A percentile compares a stretch with the other conserved stretches of the same genome.
phyloP scores from a whole-genome alignment of 192 early-diverging fungal genomes.

The Thoreauomyces humboldtii region DNA sequence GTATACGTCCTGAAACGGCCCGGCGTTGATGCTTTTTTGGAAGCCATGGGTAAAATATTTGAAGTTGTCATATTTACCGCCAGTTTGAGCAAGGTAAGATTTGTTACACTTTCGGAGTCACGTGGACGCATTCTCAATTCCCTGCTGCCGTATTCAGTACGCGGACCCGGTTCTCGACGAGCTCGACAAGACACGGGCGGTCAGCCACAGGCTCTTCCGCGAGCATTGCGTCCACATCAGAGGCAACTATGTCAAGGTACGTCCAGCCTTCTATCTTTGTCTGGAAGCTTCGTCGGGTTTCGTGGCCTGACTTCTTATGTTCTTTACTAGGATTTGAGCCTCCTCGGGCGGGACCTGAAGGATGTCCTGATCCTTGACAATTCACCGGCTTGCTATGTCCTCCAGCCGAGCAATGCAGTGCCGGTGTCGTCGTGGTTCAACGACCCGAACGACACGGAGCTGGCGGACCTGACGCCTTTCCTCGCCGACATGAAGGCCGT shows the following conservation, averaged over 20 bases:
- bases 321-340: slow-evolving; percentile 84
- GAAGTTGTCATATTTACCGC: slow-evolving; percentile 97
- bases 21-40: slow-evolving; percentile 91
- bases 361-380: slow-evolving; percentile 93
- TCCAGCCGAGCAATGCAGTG: slow-evolving; percentile 95
- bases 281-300: not conserved
- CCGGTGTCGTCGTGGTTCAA: slow-evolving; percentile 96
- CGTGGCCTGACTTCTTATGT: too few species aligned
- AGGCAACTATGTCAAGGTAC: slow-evolving; percentile 93
- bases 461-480: slow-evolving; percentile 92
- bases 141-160: slow-evolving; percentile 80
- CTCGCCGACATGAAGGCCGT: slow-evolving; percentile 85
- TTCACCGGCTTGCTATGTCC: slow-evolving; percentile 92
- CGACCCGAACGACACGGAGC: slow-evolving; percentile 92
- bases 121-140: not conserved
- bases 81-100: slow-evolving; percentile 75
- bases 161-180: slow-evolving; percentile 97
- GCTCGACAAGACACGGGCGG: slow-evolving; percentile 78
- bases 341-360: slow-evolving; percentile 80
- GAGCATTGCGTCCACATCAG: slow-evolving; percentile 93
- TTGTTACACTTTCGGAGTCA: not conserved
- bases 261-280: not conserved
- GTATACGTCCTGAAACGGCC: slow-evolving; percentile 97
- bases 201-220: slow-evolving; percentile 92
- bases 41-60: slow-evolving; percentile 79